Evolutionary conservation across 2,329 filamentous ascomycete species (phyloP).

Genomic region (Aureobasidium sp.): DNA sequence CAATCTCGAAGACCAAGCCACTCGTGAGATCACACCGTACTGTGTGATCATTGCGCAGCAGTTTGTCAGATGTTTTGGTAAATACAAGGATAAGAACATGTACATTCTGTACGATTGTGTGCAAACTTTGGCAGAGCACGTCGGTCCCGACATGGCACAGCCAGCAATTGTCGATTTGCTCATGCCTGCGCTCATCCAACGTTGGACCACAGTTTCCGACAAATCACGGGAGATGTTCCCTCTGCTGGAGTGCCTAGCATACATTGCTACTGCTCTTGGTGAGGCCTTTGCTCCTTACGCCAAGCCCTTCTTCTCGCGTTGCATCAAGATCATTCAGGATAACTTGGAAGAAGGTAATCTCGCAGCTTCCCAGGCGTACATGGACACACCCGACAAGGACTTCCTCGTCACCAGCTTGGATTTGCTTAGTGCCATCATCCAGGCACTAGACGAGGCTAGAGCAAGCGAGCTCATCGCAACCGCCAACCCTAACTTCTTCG

Average conservation of each 20-base stretch:
- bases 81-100: slow-evolving; percentile 98
- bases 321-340: slow-evolving; percentile 82
- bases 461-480: slow-evolving; percentile 68
- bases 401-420: slow-evolving; percentile 94
- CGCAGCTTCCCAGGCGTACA: slow-evolving; percentile 54
- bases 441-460: slow-evolving; percentile 69
- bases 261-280: slow-evolving; percentile 80
- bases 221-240: slow-evolving; percentile 91
- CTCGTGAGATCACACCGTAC: slow-evolving; percentile 72
- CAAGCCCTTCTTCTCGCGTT: slow-evolving; percentile 76
- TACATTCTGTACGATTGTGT: slow-evolving; percentile 98
- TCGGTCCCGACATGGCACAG: slow-evolving; percentile 72
- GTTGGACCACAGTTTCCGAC: slow-evolving; percentile 82
- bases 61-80: slow-evolving; percentile 83
- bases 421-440: slow-evolving; percentile 85
- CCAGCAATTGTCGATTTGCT: slow-evolving; percentile 75
- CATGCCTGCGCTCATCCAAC: slow-evolving; percentile 85
- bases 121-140: slow-evolving; percentile 88
- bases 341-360: slow-evolving; percentile 77
- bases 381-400: slow-evolving; percentile 87
- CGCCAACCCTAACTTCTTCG: slow-evolving; percentile 79
- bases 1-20: slow-evolving; percentile 89
- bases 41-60: slow-evolving; percentile 85
- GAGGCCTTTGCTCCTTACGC: slow-evolving; percentile 79
- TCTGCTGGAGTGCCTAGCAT: slow-evolving; percentile 91